Conservation (phyloP, 257 asterid genomes). For the Ilex aquifolium region DNA sequence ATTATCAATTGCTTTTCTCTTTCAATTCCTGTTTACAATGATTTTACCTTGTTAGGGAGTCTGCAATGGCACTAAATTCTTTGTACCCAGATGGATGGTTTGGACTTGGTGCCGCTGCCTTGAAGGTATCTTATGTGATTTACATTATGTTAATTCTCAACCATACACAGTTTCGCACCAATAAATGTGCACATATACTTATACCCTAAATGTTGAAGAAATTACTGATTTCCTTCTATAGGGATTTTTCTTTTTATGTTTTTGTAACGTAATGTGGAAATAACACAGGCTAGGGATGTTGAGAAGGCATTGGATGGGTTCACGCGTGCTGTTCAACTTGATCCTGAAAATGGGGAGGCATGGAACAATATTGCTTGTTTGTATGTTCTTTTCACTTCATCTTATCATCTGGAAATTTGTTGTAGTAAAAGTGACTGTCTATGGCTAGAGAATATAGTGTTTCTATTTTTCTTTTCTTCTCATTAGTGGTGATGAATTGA, state of each 20-base stretch:
- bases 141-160: not conserved
- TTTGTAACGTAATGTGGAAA: not conserved
- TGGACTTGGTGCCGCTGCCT: slow-evolving; percentile 91
- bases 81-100: slow-evolving; percentile 94
- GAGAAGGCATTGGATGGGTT: slow-evolving; percentile 88
- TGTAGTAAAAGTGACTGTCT: no score
- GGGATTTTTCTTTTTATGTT: slow-evolving; percentile 4
- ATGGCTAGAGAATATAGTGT: no score
- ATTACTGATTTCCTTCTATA: not conserved
- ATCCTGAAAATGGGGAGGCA: slow-evolving; percentile 97
- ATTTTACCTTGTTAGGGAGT: slow-evolving; percentile 33
- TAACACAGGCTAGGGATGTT: slow-evolving; percentile 43
- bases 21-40: slow-evolving; percentile 1
- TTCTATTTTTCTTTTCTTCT: no score
- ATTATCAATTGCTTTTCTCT: not conserved
- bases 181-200: no score
- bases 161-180: no score
- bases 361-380: slow-evolving; percentile 95
- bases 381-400: slow-evolving; percentile 8
- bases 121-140: slow-evolving; percentile 31
- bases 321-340: slow-evolving; percentile 84
- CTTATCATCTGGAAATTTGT: not conserved
- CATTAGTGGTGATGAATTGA: no score
- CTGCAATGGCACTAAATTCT: slow-evolving; percentile 87
- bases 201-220: not conserved